Evolutionary conservation across 768 basidiomycete species (phyloP).

Genomic region (Panus rudis): DNA sequence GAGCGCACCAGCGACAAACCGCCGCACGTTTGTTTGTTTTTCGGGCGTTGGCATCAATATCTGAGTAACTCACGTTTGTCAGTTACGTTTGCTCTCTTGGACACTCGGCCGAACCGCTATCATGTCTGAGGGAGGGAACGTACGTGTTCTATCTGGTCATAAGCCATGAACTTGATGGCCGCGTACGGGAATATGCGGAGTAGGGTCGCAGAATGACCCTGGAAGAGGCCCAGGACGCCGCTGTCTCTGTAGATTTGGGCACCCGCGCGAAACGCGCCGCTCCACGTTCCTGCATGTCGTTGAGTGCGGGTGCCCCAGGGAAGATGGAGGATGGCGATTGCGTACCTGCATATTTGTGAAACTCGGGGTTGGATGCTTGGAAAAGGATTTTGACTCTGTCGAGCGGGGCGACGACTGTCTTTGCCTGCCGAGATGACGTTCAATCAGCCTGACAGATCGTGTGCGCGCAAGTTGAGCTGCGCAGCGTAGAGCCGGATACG

Average conservation of each 20-base stretch:
- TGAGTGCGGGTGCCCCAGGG: no score
- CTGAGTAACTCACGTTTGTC: slow-evolving; percentile 35
- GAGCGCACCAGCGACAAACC: slow-evolving; percentile 82
- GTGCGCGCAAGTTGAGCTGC: slow-evolving; percentile 1
- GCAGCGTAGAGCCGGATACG: slow-evolving; percentile 27
- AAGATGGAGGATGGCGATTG: no score
- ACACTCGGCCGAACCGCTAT: background rate
- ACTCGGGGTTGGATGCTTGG: slow-evolving; percentile 94
- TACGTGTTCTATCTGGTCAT: slow-evolving; percentile 81
- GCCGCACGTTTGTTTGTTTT: slow-evolving; percentile 67
- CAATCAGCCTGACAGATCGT: background rate
- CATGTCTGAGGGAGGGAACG: slow-evolving; percentile 15
- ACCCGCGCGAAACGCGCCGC: slow-evolving; percentile 75
- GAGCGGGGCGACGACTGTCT: slow-evolving; percentile 90
- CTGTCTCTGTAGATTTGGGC: slow-evolving; percentile 57
- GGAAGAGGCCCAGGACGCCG: slow-evolving; percentile 79
- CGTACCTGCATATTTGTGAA: slow-evolving; percentile 85
- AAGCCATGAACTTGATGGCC: slow-evolving; percentile 94
- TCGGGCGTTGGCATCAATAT: slow-evolving; percentile 78
- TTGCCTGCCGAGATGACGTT: slow-evolving; percentile 51
- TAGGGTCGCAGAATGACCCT: slow-evolving; percentile 94
- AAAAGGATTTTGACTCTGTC: slow-evolving; percentile 99
- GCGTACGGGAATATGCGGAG: slow-evolving; percentile 95
- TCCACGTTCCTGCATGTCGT: slow-evolving; percentile 71
- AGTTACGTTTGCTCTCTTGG: background rate